Evolutionary conservation across 2,329 filamentous ascomycete genomes (phyloP), one percentile per base, ranked within the genome.

Genomic region (Ceratocystis cubensis): DNA sequence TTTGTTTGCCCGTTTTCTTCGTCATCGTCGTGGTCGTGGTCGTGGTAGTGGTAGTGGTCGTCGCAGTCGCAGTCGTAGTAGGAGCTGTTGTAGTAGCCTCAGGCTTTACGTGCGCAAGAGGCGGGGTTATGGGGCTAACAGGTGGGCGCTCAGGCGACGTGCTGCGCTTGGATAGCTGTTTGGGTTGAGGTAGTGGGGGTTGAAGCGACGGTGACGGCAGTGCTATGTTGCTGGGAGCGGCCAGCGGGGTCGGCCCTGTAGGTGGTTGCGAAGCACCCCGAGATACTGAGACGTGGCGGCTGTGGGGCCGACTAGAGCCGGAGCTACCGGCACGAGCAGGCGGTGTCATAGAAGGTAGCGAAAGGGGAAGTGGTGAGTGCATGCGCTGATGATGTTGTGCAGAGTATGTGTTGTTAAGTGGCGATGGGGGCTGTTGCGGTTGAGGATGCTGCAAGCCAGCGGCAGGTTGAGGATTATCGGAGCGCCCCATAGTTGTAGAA

Each of bases 71-170:
- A 10, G 33, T 41, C 10, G 37, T 15, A 41, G 37, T 41, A 41
- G 37, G 3, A 41, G 37, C 37, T 15, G 10, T 41, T 41, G 37
- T 13, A 41, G 37, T 41, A 41, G 37, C 37, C 10, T 64, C 50
- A 30, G 69, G 73, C 62, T 71, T 74, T 45, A 75, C 72, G 15
- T 77, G 75, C 66, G 73, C 74, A 28, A 78, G 73, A 6, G 80
- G 80, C 8, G 82, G 81, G 20, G 82, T 83, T 69, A 84, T 79
- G 65, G 82, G 82, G 69, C 81, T 83, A 69, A 84, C 76, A 65
- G 81, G 78, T 25, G 82, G 82, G 37, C 77, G 76, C 37, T 72
- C 72, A 1, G 81, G 81, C 20, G 80, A 81, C 44, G 77, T 73
- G 46, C 77, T 73, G 53, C 76, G 76, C 28, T 73, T 67, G 25